Base-by-base conservation (phyloP, 1,284 basidiomycete genomes). In the Rhodotorula mucilaginosa region DNA sequence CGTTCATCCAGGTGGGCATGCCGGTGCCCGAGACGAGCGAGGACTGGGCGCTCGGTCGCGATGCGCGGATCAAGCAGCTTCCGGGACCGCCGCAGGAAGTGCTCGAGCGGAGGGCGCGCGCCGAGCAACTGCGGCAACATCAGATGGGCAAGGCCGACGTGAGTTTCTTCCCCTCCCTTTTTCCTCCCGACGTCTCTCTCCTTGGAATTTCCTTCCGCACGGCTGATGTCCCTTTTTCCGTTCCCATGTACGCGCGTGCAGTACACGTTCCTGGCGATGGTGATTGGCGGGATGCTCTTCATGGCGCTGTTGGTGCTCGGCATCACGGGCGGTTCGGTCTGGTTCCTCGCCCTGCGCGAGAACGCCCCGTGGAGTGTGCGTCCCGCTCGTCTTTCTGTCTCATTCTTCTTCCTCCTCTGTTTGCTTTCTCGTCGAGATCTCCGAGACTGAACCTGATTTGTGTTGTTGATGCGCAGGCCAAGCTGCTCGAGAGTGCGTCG, bases 1-100 rank as follows among this genome's bases (percentile, higher is more conserved):
- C 77, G 23, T 79, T 73, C 74, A 69, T 76, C 46, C 21, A 49
- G 31, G 51, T 71, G 26, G 73, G 75, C 48, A 44, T 63, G 52
- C 69, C 67, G 7, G 60, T 75, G n/a, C 73, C 74, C 7, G 60
- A 48, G 19, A 69, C 73, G 47, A 34, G 26, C 18, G 69, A 70
- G 5, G 73, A 76, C 51, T 76, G 74, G 73, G 48, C 44, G 26
- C 69, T 72, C 4, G 75, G 75, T 10, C 65, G 54, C 61, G 75
- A 76, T 51, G 71, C 72, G 4, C 61, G 75, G 23, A 72, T 76
- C 71, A 69, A 71, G 64, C 75, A 76, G 59, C 64, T 76, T 19
- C 61, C 69, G 2, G 69, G 67, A 7, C 71, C 75, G 47, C 23
- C 49, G 18, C 58, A 65, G 29, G 68, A 69, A 16, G 66, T 74